These are phyloP conservation scores for Sarcomyxa edulis DNA, from an alignment of 768 basidiomycete species.

Conservation along the genomic window DNA sequence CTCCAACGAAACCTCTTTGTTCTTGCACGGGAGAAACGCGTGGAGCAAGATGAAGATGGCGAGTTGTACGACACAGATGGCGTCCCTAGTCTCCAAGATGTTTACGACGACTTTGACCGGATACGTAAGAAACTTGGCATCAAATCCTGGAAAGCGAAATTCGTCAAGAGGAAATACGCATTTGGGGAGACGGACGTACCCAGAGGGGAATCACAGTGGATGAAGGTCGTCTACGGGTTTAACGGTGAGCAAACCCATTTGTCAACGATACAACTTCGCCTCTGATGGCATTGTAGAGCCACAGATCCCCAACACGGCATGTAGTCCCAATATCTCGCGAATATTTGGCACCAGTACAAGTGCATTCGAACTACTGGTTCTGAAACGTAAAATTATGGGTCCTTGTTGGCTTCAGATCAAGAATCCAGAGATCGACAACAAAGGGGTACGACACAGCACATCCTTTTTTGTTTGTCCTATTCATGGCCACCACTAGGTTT, in stretches of 20 bases:
- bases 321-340: conserved; percentile 78
- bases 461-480: neutral
- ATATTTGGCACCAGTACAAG: conserved; percentile 91
- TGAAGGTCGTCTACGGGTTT: conserved; percentile 92
- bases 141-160: conserved; percentile 74
- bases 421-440: conserved; percentile 66
- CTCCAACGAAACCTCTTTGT: conserved; percentile 90
- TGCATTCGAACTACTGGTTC: conserved; percentile 87
- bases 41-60: conserved; percentile 53
- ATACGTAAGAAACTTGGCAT: conserved; percentile 70
- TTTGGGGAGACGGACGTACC: conserved; percentile 87
- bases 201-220: conserved; percentile 73
- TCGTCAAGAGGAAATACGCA: conserved; percentile 86
- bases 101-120: conserved; percentile 79
- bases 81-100: conserved; percentile 62
- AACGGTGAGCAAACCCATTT: conserved; percentile 50
- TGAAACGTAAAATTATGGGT: conserved; percentile 98
- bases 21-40: conserved; percentile 66
- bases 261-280: neutral
- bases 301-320: conserved; percentile 63
- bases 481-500: conserved; percentile 48
- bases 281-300: conserved; percentile 44
- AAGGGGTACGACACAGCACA: conserved; percentile 69
- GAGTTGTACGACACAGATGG: conserved; percentile 69
- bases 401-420: conserved; percentile 94